Base-by-base conservation (phyloP, 2,329 filamentous ascomycete species). In the Ilyonectria destructans region DNA sequence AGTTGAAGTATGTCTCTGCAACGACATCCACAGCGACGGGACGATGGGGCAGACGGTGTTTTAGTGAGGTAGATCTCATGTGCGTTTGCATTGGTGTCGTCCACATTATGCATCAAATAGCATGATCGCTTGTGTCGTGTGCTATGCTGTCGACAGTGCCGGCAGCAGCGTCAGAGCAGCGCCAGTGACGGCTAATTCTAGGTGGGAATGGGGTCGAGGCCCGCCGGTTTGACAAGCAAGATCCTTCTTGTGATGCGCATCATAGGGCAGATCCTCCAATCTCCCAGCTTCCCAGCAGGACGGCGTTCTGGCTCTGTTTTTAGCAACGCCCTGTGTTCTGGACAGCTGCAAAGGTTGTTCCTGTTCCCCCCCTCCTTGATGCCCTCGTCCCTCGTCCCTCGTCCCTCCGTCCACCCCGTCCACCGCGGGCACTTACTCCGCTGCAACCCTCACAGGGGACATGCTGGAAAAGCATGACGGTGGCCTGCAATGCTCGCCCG, bases 211-310 rank as follows among this genome's bases (percentile, higher is more conserved):
- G 21, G n/a, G 19, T 59, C 33, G 40, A 43, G 57, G 45, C 26
- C 43, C 49, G 33, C 49, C 40, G 51, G 40, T 43, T 67, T 68
- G 61, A 66, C 68, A 75, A 57, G 65, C 64, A 62, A 63, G 59
- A 64, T 67, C 52, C 59, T 43, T 59, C 56, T 49, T 58, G 56
- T 52, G 43, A 56, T 71, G 63, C 67, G 64, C 69, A 71, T 68
- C 67, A 63, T 60, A 65, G 66, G 51, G 69, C 63, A 76, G 67
- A 76, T 76, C 71, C 67, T 76, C 52, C 65, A 75, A 75, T 72
- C 64, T 73, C 69, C 68, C 51, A 35, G 43, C 67, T 63, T 62
- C 45, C 49, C 68, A 62, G 19, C 62, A 52, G 58, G 54, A 67
- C 64, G 63, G 62, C 48, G 51, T 70, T 68, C 67, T 60, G 64